These are phyloP conservation scores for Saprolegnia diclina DNA, from an alignment of 352 stramenopile species.

Conservation along the genomic window DNA sequence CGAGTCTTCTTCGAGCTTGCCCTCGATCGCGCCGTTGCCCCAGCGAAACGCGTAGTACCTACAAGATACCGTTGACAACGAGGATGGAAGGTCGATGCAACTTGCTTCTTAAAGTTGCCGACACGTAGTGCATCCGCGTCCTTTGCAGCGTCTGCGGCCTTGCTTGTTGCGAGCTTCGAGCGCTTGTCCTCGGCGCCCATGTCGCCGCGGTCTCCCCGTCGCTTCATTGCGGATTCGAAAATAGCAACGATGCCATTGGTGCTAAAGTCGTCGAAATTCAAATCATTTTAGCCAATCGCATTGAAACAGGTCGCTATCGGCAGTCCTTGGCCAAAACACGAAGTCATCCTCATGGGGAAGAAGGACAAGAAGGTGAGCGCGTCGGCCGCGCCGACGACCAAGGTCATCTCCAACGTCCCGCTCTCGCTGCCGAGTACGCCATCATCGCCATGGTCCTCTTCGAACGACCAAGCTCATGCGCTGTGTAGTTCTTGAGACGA, in stretches of 20 bases:
- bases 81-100: background rate
- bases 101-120: slow-evolving; percentile 67
- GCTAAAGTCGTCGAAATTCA: background rate
- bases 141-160: slow-evolving; percentile 25
- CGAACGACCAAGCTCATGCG: background rate
- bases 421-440: slow-evolving; percentile 18
- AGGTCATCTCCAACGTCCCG: slow-evolving; percentile 11
- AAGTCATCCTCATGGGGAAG: slow-evolving; percentile 16
- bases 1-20: slow-evolving; percentile 49
- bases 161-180: slow-evolving; percentile 35
- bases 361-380: slow-evolving; percentile 18
- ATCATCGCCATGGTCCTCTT: background rate
- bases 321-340: slow-evolving; percentile 6
- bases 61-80: background rate
- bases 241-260: background rate
- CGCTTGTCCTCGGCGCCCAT: slow-evolving; percentile 29
- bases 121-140: slow-evolving; percentile 32
- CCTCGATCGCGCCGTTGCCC: slow-evolving; percentile 42
- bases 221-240: slow-evolving; percentile 18
- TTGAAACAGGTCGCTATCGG: background rate
- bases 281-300: background rate
- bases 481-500: slow-evolving; percentile 67
- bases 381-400: background rate
- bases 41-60: slow-evolving; percentile 79
- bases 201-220: slow-evolving; percentile 12